These are phyloP conservation scores for Balamuthia mandrillaris DNA, from an alignment of 208 protist species.

Conservation along the genomic window DNA sequence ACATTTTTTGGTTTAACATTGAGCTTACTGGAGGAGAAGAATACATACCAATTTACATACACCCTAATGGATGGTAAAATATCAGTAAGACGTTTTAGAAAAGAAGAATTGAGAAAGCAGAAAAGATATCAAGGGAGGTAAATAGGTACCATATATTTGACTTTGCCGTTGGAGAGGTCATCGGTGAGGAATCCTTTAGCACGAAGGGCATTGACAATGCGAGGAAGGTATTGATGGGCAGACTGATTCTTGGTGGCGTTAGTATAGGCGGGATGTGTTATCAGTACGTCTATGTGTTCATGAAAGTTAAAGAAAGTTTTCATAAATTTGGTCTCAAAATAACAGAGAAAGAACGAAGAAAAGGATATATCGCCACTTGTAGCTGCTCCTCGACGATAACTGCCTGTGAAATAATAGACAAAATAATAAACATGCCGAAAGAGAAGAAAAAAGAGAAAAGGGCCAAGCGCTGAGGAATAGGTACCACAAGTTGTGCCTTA, in stretches of 20 bases:
- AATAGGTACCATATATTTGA: constrained; percentile 59
- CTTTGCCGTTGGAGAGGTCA: constrained; percentile 34
- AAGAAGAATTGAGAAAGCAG: too few species aligned
- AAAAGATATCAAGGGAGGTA: too few species aligned
- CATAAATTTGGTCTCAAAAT: not conserved
- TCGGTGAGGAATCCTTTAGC: constrained; percentile 19
- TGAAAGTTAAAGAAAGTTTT: not conserved
- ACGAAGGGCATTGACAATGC: constrained; percentile 18
- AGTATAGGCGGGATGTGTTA: constrained; percentile 47
- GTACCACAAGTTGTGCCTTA: not conserved
- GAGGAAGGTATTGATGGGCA: constrained; percentile 14
- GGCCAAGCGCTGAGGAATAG: not conserved
- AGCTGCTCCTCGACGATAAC: not conserved
- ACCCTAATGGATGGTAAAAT: too few species aligned
- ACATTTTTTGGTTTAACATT: not conserved
- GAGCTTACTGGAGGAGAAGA: not conserved
- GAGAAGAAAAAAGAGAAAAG: not conserved
- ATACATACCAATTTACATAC: not conserved
- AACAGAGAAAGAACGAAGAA: not conserved
- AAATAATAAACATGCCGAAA: not conserved
- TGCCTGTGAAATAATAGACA: not conserved
- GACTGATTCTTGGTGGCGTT: constrained; percentile 3
- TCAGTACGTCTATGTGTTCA: constrained; percentile 46
- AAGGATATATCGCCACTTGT: not conserved
- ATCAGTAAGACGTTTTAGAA: too few species aligned